phyloP scores from a whole-genome alignment of 805 yeast species.

The Saturnispora quitensis region DNA sequence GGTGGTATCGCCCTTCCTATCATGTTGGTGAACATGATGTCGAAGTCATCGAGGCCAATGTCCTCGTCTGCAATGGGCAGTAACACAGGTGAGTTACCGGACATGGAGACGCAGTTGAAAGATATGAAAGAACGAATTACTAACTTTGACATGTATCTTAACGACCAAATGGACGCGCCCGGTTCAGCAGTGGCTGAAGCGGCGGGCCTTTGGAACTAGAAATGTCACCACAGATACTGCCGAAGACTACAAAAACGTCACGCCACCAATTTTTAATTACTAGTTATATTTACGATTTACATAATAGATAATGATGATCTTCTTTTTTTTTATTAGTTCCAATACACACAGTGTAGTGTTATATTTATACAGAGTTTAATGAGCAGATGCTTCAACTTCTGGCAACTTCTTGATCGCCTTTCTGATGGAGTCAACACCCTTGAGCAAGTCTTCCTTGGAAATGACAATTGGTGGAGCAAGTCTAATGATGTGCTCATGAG shows the following conservation, averaged over 20 bases:
- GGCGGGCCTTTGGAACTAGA: slow-evolving; percentile 2
- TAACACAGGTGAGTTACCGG: slow-evolving; percentile 10
- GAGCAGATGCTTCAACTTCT: slow-evolving; percentile 39
- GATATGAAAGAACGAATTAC: slow-evolving; percentile 12
- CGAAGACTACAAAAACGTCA: background rate
- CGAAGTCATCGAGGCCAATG: slow-evolving; percentile 3
- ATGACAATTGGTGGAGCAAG: slow-evolving; percentile 94
- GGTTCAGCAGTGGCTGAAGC: slow-evolving; percentile 8
- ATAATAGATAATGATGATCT: background rate
- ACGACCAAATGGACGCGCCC: slow-evolving; percentile 11
- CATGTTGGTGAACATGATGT: slow-evolving; percentile 10
- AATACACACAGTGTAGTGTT: background rate
- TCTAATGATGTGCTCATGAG: slow-evolving; percentile 92
- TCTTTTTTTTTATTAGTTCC: background rate
- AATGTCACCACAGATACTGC: background rate
- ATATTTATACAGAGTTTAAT: slow-evolving; percentile 13
- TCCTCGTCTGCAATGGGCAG: background rate
- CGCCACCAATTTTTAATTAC: background rate
- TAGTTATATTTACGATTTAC: background rate
- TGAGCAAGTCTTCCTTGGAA: slow-evolving; percentile 72
- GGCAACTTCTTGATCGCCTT: slow-evolving; percentile 49
- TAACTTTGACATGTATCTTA: slow-evolving; percentile 13
- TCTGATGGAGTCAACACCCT: slow-evolving; percentile 71
- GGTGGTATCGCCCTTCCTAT: slow-evolving; percentile 16
- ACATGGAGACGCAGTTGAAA: slow-evolving; percentile 6